phyloP scores from a whole-genome alignment of 2,329 filamentous ascomycete genomes.

The Leptographium wingfieldii region DNA sequence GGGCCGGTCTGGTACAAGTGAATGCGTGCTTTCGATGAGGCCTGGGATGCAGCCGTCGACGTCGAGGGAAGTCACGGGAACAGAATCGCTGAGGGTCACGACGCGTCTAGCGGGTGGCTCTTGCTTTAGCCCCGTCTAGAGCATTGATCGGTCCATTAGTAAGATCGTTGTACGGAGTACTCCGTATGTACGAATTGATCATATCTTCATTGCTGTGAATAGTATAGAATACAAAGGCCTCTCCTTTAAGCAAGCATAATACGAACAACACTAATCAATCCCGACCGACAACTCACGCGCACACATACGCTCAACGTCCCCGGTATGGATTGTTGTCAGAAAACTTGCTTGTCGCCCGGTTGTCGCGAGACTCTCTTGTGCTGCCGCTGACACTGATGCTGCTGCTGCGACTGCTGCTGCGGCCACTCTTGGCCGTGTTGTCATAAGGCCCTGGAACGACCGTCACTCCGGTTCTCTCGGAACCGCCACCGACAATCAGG shows the following conservation, averaged over 20 bases:
- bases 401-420: background rate
- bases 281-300: background rate
- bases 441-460: conserved; percentile 6
- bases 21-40: background rate
- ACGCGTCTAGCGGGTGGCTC: background rate
- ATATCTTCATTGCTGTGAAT: background rate
- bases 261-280: background rate
- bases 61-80: background rate
- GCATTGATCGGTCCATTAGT: background rate
- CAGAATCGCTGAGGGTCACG: background rate
- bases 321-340: conserved; percentile 13
- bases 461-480: conserved; percentile 26
- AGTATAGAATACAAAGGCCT: background rate
- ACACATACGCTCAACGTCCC: background rate
- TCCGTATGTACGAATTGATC: background rate
- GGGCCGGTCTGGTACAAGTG: background rate
- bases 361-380: conserved; percentile 9
- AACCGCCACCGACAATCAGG: conserved; percentile 52
- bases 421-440: background rate
- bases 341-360: conserved; percentile 9
- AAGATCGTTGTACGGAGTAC: background rate
- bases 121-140: background rate
- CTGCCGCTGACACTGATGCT: conserved; percentile 13
- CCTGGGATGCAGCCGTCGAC: background rate
- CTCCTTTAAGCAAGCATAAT: too few relatives aligned